Conservation (phyloP, 257 asterid genomes). For the Catharanthus roseus region DNA sequence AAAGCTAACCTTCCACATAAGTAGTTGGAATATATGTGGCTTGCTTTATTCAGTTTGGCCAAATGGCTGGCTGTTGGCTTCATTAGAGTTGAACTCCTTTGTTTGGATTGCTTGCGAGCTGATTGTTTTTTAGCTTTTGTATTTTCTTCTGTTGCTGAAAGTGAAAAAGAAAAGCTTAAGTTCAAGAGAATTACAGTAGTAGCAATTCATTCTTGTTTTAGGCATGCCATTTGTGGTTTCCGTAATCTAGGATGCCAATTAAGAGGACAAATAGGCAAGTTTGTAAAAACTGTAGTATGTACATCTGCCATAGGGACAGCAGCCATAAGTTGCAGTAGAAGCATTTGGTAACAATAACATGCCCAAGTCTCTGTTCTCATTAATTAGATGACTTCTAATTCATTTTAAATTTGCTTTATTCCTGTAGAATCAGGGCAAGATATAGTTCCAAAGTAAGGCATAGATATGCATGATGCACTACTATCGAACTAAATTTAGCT, state of each 20-base stretch:
- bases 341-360: not conserved
- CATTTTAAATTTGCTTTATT: not conserved
- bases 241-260: not conserved
- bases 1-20: constrained; percentile 44
- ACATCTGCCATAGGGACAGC: not conserved
- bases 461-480: not conserved
- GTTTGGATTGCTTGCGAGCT: constrained; percentile 23
- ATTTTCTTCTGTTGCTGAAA: constrained; percentile 32
- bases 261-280: not conserved
- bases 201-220: not conserved
- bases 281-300: not conserved
- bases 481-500: not conserved
- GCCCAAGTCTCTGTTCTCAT: too few relatives aligned
- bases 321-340: not conserved
- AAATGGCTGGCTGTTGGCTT: constrained; percentile 86
- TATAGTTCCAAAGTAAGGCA: not conserved
- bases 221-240: not conserved
- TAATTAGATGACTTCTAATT: not conserved
- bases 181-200: not conserved
- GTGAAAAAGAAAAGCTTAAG: not conserved
- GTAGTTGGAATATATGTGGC: constrained; percentile 27
- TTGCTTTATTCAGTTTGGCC: constrained; percentile 55
- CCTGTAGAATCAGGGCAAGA: not conserved
- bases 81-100: constrained; percentile 59
- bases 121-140: constrained; percentile 33